Conservation (phyloP, 2,329 filamentous ascomycete species). For the Neurospora sp. region DNA sequence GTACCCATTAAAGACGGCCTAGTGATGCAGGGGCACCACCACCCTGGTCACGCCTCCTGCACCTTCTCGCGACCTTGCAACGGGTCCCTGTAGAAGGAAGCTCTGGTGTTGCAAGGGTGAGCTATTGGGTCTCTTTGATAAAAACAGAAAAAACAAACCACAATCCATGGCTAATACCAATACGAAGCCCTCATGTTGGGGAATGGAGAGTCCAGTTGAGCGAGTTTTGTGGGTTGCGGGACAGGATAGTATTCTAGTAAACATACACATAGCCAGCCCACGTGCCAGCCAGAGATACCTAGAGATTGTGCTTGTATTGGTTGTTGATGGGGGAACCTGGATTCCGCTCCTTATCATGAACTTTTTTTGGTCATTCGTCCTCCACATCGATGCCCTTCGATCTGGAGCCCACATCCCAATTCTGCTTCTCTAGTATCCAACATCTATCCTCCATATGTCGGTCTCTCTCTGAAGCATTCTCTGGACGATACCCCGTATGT, state of each 20-base stretch:
- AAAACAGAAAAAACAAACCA: neutral
- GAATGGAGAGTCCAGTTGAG: neutral
- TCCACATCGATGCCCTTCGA: neutral
- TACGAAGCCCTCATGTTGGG: neutral
- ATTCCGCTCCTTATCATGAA: neutral
- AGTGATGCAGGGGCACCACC: neutral
- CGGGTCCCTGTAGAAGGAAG: neutral
- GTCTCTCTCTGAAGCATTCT: neutral
- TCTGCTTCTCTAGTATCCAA: neutral
- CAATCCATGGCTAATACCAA: neutral
- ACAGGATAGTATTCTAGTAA: neutral
- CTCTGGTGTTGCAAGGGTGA: neutral
- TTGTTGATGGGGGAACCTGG: neutral
- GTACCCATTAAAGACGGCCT: neutral
- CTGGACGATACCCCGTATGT: neutral
- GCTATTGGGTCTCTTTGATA: neutral
- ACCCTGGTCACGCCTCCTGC: neutral
- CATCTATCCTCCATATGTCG: neutral
- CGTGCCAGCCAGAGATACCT: too few relatives aligned
- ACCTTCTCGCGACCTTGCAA: neutral
- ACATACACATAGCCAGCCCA: neutral
- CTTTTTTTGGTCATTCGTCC: neutral
- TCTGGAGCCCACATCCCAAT: neutral
- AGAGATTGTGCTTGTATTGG: neutral
- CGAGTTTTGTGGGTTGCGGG: neutral